A percentile compares a stretch with the other conserved stretches of the same genome.
phyloP scores from a whole-genome alignment of 2,329 filamentous ascomycete genomes.

The Paradendryphiella salina region DNA sequence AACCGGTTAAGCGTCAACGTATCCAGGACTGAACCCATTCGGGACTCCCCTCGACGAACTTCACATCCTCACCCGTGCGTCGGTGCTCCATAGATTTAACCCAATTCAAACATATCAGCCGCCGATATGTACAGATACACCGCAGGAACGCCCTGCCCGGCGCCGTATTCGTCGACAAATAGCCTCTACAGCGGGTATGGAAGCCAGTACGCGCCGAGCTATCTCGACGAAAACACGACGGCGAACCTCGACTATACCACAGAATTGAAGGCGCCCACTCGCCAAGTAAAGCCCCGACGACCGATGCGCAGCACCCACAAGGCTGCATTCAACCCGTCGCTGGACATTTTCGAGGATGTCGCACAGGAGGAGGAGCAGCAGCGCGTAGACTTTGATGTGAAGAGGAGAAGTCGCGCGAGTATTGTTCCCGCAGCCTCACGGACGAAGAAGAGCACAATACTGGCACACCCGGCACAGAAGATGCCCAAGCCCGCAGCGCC shows the following conservation, averaged over 20 bases:
- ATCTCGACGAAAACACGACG: constrained; percentile 39
- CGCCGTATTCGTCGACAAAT: constrained; percentile 32
- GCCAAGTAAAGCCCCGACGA: constrained; percentile 42
- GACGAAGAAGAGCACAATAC: constrained; percentile 37
- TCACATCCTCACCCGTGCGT: constrained; percentile 18
- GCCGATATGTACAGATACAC: constrained; percentile 41
- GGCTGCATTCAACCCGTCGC: constrained; percentile 36
- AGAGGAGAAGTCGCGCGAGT: constrained; percentile 35
- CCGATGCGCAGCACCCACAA: constrained; percentile 37
- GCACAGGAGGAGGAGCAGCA: constrained; percentile 41
- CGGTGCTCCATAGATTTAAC: constrained; percentile 20
- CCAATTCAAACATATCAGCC: constrained; percentile 3
- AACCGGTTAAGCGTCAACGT: constrained; percentile 17
- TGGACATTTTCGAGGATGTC: constrained; percentile 48
- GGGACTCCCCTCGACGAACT: constrained; percentile 16
- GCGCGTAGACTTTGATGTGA: constrained; percentile 28
- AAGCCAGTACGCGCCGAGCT: constrained; percentile 40
- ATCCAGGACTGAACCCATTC: constrained; percentile 10
- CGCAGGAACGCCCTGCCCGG: constrained; percentile 45
- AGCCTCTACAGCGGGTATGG: constrained; percentile 35
- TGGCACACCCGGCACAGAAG: constrained; percentile 45
- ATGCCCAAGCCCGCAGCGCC: constrained; percentile 31
- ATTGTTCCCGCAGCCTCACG: constrained; percentile 26
- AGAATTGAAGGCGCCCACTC: constrained; percentile 35
- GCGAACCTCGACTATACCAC: constrained; percentile 47